Base-by-base conservation (phyloP, 352 stramenopile genomes). In the Phytopythium aichiense region DNA sequence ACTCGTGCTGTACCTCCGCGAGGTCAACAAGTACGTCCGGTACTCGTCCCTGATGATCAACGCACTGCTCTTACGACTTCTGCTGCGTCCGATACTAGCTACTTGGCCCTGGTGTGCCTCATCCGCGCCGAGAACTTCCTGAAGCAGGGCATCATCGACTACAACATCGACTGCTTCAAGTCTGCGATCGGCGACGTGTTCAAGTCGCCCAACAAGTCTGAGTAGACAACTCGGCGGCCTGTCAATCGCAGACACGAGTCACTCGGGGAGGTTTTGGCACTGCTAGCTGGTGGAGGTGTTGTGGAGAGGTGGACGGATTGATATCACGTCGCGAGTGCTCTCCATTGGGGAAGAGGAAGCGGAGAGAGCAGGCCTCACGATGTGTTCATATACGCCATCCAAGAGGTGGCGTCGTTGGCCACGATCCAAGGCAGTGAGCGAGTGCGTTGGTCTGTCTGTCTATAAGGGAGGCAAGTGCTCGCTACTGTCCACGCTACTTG, bases 121-220 rank as follows among this genome's bases (percentile, higher is more conserved):
- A 86, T 98, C 52, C 92, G 96, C 16, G 79, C 92, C 15, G 96
- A 99, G 64, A 98, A 99, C 74, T 99, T 99, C 67, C 87, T 90
- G 52, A 99, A 98, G 81, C 96, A 98, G 69, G 95, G 94, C 49
- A 93, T 99, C 65, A 98, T 99, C 64, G 97, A 99, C 72, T 99
- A 98, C 81, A 99, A 99, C 73, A 98, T 99, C 65, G 93, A 98
- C 67, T 98, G 91, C 77, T 96, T 99, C 72, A 98, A 98, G 75
- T 88, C 92, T 31, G 94, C 95, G 13, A 89, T 99, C 33, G 76
- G 85, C 43, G 84, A 96, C 54, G 84, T 95, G 20, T 95, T 96
- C 73, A 92, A 91, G 68, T 67, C 83, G 43, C 71, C 79, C 1
- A 84, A 81, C 55, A 84, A 84, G 56, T 61, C 72, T 50, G 69